phyloP scores from a whole-genome alignment of 345 rosid genomes.

The Erysimum cheiranthoides region DNA sequence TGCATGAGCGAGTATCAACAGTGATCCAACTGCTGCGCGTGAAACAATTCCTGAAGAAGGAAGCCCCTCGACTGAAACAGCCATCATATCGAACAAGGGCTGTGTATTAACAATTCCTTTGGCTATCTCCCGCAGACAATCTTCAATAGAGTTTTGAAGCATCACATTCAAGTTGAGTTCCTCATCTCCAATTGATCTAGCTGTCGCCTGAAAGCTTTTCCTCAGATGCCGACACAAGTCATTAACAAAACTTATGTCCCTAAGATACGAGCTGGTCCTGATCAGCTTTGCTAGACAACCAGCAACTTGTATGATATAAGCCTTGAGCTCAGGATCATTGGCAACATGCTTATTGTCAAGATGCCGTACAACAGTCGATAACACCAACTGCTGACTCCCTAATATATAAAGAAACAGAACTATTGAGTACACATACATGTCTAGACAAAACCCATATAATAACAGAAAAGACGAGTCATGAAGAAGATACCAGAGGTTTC shows the following conservation, averaged over 20 bases:
- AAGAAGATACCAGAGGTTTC: slow-evolving; percentile 64
- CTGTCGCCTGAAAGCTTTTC: slow-evolving; percentile 82
- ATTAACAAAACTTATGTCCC: slow-evolving; percentile 79
- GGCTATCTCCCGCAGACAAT: slow-evolving; percentile 88
- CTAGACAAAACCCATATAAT: not conserved
- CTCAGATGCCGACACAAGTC: slow-evolving; percentile 95
- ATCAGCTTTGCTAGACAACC: slow-evolving; percentile 79
- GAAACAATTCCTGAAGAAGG: slow-evolving; percentile 82
- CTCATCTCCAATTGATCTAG: slow-evolving; percentile 69
- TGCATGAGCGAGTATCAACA: slow-evolving; percentile 81
- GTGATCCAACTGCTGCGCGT: slow-evolving; percentile 75
- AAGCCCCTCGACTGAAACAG: slow-evolving; percentile 78
- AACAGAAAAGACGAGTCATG: slow-evolving; percentile 21
- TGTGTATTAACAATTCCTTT: slow-evolving; percentile 76
- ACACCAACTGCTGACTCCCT: slow-evolving; percentile 80
- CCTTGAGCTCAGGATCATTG: slow-evolving; percentile 80
- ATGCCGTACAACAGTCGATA: slow-evolving; percentile 81
- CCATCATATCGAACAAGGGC: slow-evolving; percentile 79
- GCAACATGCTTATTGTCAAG: slow-evolving; percentile 86
- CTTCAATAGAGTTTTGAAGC: slow-evolving; percentile 91
- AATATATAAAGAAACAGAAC: slow-evolving; percentile 43
- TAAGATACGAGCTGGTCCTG: slow-evolving; percentile 64
- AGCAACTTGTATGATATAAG: slow-evolving; percentile 73
- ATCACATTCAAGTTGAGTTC: slow-evolving; percentile 64
- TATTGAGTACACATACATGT: slow-evolving; percentile 14